A percentile compares a stretch with the other conserved stretches of the same genome.
phyloP scores from a whole-genome alignment of 345 rosid genomes.

The Corchorus olitorius region DNA sequence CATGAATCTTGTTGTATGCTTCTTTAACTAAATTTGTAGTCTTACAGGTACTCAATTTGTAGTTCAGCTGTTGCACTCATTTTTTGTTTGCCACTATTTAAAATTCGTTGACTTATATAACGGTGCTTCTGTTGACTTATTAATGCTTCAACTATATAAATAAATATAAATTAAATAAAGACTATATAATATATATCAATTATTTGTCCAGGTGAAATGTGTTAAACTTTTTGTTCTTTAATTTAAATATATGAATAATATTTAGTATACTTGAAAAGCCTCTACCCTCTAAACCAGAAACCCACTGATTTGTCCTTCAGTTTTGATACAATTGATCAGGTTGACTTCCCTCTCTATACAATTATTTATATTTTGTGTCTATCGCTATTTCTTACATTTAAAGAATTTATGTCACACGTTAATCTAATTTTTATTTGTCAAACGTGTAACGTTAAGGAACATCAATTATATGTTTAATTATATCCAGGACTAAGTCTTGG shows the following conservation, averaged over 20 bases:
- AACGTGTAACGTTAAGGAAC: not conserved
- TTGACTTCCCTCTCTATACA: not conserved
- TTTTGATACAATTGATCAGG: not conserved
- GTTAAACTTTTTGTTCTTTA: not conserved
- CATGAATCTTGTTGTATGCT: conserved; percentile 1
- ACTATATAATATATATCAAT: not conserved
- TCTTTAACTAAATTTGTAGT: not conserved
- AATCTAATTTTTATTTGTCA: not conserved
- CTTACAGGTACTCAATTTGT: not conserved
- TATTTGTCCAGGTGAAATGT: conserved; percentile 17
- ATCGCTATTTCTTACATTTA: not conserved
- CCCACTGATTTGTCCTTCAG: not conserved
- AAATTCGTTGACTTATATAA: not conserved
- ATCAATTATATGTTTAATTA: no score
- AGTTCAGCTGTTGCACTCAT: conserved; percentile 5
- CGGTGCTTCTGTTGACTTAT: not conserved
- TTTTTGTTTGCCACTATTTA: not conserved
- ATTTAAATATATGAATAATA: no score
- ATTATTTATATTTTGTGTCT: not conserved
- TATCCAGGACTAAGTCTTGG: no score
- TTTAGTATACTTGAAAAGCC: not conserved
- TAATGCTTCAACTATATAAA: not conserved
- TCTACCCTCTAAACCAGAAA: not conserved
- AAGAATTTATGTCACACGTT: not conserved
- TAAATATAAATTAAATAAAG: not conserved